Conservation (phyloP, 2,329 filamentous ascomycete genomes). For the Cryoendolithus antarcticus region DNA sequence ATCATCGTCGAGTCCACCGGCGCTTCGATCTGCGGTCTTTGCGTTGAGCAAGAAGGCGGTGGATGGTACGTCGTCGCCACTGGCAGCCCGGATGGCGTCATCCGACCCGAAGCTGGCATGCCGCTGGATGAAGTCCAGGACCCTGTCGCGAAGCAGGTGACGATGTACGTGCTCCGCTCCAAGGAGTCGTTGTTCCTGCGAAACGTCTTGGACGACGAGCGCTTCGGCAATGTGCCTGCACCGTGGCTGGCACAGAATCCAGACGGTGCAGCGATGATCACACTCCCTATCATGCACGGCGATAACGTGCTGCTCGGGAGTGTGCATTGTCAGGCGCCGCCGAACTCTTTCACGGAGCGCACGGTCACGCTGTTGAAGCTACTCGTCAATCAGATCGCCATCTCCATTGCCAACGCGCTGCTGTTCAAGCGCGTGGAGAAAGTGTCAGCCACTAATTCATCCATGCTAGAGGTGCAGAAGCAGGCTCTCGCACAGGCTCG, state of each 20-base stretch:
- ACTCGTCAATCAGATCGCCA: constrained; percentile 63
- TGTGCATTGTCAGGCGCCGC: constrained; percentile 62
- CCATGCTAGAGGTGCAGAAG: constrained; percentile 68
- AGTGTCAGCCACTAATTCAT: constrained; percentile 63
- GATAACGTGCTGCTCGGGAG: constrained; percentile 58
- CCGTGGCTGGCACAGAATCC: constrained; percentile 58
- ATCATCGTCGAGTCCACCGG: constrained; percentile 70
- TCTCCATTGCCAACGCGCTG: constrained; percentile 52
- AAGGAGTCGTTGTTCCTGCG: constrained; percentile 62
- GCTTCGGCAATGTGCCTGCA: constrained; percentile 63
- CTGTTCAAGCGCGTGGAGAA: constrained; percentile 59
- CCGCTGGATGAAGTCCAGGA: constrained; percentile 51
- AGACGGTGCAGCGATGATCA: constrained; percentile 60
- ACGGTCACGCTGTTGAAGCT: constrained; percentile 44
- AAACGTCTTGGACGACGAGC: constrained; percentile 61
- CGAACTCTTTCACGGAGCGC: constrained; percentile 65
- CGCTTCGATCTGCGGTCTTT: constrained; percentile 59
- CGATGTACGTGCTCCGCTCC: constrained; percentile 66
- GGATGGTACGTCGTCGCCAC: constrained; percentile 63
- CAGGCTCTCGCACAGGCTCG: constrained; percentile 59
- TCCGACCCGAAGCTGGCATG: constrained; percentile 53
- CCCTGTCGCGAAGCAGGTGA: constrained; percentile 62
- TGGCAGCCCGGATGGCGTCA: constrained; percentile 59
- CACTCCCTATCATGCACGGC: constrained; percentile 67
- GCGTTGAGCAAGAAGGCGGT: constrained; percentile 55